These are phyloP conservation scores for Ophiostoma pallidulum DNA, from an alignment of 2,329 filamentous ascomycete genomes.

Conservation along the genomic window DNA sequence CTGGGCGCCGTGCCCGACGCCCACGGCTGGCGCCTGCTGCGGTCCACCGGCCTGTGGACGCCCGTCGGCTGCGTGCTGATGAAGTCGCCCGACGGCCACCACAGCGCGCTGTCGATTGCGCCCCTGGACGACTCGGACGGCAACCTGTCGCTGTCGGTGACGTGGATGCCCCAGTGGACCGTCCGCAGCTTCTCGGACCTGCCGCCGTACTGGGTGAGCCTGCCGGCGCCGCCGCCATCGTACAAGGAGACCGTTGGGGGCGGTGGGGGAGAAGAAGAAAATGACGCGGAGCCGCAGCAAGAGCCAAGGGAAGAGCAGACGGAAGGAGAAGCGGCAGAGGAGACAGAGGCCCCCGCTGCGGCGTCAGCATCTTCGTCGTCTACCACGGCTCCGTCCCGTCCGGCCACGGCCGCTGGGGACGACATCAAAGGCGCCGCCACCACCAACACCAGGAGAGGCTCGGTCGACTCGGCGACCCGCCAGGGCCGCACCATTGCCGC, in stretches of 20 bases:
- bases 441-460: constrained; percentile 16
- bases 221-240: constrained; percentile 28
- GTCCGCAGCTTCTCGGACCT: constrained; percentile 41
- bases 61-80: constrained; percentile 49
- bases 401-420: not conserved
- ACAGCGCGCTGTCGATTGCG: constrained; percentile 43
- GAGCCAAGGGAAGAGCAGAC: constrained; percentile 4
- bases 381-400: not conserved
- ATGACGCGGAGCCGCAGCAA: constrained; percentile 1
- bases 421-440: not conserved
- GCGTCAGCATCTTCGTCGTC: constrained; percentile 1
- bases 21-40: constrained; percentile 48
- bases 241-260: not conserved
- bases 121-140: constrained; percentile 52
- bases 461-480: constrained; percentile 25
- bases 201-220: constrained; percentile 50
- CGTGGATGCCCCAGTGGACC: constrained; percentile 48
- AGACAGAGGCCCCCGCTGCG: not conserved
- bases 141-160: constrained; percentile 45
- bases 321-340: not conserved
- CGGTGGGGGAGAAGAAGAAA: not conserved
- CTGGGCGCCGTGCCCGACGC: constrained; percentile 52
- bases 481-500: constrained; percentile 19
- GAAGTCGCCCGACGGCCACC: constrained; percentile 39
- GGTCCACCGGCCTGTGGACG: constrained; percentile 50